Percentiles rank a stretch among this genome's conserved stretches.
phyloP scores from a whole-genome alignment of 768 basidiomycete species.

The Boletus insuetus region DNA sequence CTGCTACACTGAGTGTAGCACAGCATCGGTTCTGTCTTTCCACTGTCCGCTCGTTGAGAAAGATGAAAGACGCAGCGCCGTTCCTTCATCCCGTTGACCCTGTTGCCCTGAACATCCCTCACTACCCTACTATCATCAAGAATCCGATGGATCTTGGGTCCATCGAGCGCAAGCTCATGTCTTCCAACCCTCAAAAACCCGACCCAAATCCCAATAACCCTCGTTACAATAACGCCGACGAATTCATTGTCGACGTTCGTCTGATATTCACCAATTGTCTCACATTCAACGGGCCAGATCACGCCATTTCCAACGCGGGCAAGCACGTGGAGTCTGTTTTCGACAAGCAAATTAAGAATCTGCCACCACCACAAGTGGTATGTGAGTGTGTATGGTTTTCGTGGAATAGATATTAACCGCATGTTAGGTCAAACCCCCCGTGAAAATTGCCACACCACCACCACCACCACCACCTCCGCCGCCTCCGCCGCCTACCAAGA shows the following conservation, averaged over 20 bases:
- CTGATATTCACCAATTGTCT: slow-evolving; percentile 86
- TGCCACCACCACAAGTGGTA: slow-evolving; percentile 79
- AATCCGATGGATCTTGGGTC: slow-evolving; percentile 94
- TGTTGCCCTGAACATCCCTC: slow-evolving; percentile 78
- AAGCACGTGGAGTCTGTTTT: slow-evolving; percentile 80
- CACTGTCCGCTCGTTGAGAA: slow-evolving; percentile 80
- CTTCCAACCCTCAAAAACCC: slow-evolving; percentile 77
- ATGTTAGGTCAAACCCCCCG: slow-evolving; percentile 41
- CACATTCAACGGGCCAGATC: slow-evolving; percentile 92
- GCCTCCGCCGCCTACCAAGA: slow-evolving; percentile 34
- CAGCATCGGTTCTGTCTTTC: slow-evolving; percentile 82
- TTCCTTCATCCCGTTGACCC: slow-evolving; percentile 90
- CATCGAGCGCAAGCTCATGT: slow-evolving; percentile 80
- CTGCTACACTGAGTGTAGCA: slow-evolving; percentile 50
- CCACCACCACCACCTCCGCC: slow-evolving; percentile 43
- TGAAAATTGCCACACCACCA: slow-evolving; percentile 37
- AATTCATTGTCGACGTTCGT: slow-evolving; percentile 83
- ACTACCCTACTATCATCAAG: slow-evolving; percentile 84
- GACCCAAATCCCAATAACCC: slow-evolving; percentile 68
- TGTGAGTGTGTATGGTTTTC: slow-evolving; percentile 31
- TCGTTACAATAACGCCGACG: slow-evolving; percentile 74
- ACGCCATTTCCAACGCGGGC: slow-evolving; percentile 74
- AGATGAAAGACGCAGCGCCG: slow-evolving; percentile 75
- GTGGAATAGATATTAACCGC: slow-evolving; percentile 13
- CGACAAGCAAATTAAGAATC: slow-evolving; percentile 82